A percentile compares a stretch with the other conserved stretches of the same genome.
phyloP scores from a whole-genome alignment of 1,139 yeast species.

The Arxiozyma bovina region DNA sequence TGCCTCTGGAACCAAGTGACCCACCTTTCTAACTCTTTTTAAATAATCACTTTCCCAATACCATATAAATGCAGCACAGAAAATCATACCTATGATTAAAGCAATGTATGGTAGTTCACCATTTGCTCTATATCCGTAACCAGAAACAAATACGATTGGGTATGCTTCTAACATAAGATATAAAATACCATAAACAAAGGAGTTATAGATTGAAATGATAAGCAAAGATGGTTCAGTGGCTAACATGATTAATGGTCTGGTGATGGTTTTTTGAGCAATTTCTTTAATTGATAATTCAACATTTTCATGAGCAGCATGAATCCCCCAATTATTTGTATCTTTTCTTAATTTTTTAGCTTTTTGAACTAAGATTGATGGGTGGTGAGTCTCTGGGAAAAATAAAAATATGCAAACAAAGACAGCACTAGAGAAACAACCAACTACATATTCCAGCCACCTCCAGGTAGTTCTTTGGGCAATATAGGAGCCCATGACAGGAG shows the following conservation, averaged over 20 bases:
- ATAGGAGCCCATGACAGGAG: constrained; percentile 67
- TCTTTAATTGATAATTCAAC: constrained; percentile 52
- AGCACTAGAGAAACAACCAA: constrained; percentile 51
- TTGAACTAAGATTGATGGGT: constrained; percentile 46
- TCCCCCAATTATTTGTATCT: constrained; percentile 63
- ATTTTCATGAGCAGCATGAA: constrained; percentile 76
- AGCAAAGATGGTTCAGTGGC: constrained; percentile 65
- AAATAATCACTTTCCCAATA: constrained; percentile 34
- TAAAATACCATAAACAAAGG: constrained; percentile 76
- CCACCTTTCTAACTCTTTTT: constrained; percentile 37
- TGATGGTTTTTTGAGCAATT: constrained; percentile 56
- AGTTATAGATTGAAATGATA: constrained; percentile 61
- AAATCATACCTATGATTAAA: constrained; percentile 50
- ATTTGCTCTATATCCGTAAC: constrained; percentile 41
- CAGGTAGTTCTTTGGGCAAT: constrained; percentile 52
- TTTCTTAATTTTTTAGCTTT: constrained; percentile 57
- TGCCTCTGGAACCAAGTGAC: constrained; percentile 65
- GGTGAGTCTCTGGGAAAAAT: constrained; percentile 57
- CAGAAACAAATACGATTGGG: constrained; percentile 60
- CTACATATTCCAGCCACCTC: constrained; percentile 69
- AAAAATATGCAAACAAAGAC: constrained; percentile 35
- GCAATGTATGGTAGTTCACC: constrained; percentile 56
- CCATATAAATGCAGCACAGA: constrained; percentile 45
- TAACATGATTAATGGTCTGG: constrained; percentile 65
- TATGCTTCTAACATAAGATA: constrained; percentile 72